Evolutionary conservation across 2,329 filamentous ascomycete genomes (phyloP).

Genomic region (Penicillium occitanis): DNA sequence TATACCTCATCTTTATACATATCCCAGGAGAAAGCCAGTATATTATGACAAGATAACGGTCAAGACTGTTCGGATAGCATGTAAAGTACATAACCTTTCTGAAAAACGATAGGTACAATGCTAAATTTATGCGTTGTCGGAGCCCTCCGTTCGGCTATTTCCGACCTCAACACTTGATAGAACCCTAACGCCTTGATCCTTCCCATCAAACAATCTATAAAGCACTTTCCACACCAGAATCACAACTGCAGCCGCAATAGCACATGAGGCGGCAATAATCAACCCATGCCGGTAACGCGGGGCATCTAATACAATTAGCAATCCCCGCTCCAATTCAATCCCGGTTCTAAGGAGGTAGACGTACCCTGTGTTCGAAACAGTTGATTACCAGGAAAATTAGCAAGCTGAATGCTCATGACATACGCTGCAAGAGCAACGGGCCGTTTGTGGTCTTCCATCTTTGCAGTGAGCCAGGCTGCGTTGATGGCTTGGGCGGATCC

Average conservation of each 20-base stretch:
- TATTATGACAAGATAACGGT: no score
- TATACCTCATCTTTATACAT: no score
- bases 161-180: not conserved
- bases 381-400: conserved; percentile 28
- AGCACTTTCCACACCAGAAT: conserved; percentile 17
- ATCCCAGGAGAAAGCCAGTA: no score
- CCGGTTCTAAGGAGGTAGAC: not conserved
- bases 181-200: conserved; percentile 5
- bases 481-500: conserved; percentile 27
- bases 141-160: not conserved
- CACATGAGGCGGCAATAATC: conserved; percentile 16
- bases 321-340: not conserved
- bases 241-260: conserved; percentile 3
- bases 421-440: conserved; percentile 29
- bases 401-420: conserved; percentile 30
- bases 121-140: not conserved
- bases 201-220: conserved; percentile 15
- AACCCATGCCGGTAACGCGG: conserved; percentile 13
- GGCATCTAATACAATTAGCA: conserved; percentile 10
- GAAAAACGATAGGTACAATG: not conserved
- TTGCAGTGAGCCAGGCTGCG: conserved; percentile 29
- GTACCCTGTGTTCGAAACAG: conserved; percentile 26
- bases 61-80: not conserved
- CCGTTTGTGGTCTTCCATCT: conserved; percentile 29
- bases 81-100: not conserved